Conservation (phyloP, 2,329 filamentous ascomycete species). For the Neoascochyta sp. region DNA sequence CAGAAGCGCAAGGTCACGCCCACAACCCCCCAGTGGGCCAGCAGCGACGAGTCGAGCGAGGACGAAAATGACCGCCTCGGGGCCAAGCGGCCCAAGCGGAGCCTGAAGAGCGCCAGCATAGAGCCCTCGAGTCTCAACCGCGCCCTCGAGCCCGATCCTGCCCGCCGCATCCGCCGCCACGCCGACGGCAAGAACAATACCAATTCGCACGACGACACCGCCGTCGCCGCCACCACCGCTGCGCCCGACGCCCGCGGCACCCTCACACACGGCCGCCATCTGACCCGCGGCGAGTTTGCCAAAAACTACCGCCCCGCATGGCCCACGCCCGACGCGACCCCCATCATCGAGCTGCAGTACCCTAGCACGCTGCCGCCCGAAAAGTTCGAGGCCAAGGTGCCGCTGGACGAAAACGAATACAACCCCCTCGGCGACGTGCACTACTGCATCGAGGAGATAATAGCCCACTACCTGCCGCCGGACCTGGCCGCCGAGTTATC, state of each 20-base stretch:
- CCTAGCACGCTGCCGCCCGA: constrained; percentile 70
- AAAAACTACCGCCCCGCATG: constrained; percentile 53
- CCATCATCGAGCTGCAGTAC: constrained; percentile 71
- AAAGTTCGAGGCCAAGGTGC: constrained; percentile 41
- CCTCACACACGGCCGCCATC: constrained; percentile 42
- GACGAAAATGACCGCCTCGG: constrained; percentile 27
- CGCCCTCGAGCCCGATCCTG: constrained; percentile 35
- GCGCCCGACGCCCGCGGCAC: constrained; percentile 11
- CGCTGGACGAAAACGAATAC: constrained; percentile 28
- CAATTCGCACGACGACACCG: constrained; percentile 6
- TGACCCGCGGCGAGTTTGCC: constrained; percentile 39
- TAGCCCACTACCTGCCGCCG: constrained; percentile 70
- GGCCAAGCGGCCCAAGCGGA: constrained; percentile 27
- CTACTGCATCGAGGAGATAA: constrained; percentile 60
- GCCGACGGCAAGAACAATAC: constrained; percentile 5
- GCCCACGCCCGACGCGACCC: constrained; percentile 42
- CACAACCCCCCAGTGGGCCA: constrained; percentile 34
- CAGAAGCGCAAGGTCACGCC: constrained; percentile 35
- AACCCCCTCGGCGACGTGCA: constrained; percentile 69
- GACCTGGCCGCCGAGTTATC: constrained; percentile 65
- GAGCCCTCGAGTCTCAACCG: constrained; percentile 37
- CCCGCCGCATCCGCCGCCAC: constrained; percentile 26
- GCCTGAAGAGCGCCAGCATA: constrained; percentile 36
- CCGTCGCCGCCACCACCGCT: constrained; percentile 10
- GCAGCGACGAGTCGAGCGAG: constrained; percentile 29